Percentiles rank a stretch among this genome's conserved stretches.
These are phyloP conservation scores for Parietaria judaica DNA, from an alignment of 306 rosid species.

Conservation along the genomic window DNA sequence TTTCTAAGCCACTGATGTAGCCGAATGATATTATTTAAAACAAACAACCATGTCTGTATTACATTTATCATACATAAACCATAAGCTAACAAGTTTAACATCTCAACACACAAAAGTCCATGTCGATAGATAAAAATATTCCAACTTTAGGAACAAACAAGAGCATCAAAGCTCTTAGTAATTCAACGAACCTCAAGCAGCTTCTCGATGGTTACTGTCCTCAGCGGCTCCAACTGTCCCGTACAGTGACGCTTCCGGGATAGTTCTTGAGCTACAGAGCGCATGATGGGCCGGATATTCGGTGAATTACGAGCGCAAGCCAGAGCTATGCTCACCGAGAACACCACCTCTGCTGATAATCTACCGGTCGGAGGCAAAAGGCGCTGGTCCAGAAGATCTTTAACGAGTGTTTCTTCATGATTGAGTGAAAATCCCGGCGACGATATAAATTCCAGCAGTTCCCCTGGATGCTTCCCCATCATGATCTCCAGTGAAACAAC, in stretches of 20 bases:
- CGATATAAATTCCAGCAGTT: conserved; percentile 20
- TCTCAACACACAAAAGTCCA: too few species aligned
- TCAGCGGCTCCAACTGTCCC: conserved; percentile 19
- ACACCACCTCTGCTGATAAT: conserved; percentile 26
- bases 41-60: too few species aligned
- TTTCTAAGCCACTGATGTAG: too few species aligned
- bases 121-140: too few species aligned
- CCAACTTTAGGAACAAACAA: too few species aligned
- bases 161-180: too few species aligned
- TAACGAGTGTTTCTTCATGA: conserved; percentile 19
- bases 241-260: conserved; percentile 30
- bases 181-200: too few species aligned
- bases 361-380: conserved; percentile 27
- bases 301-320: conserved; percentile 42
- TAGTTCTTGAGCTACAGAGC: conserved; percentile 51
- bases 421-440: conserved; percentile 5
- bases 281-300: conserved; percentile 60
- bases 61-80: too few species aligned
- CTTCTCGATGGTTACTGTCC: conserved; percentile 21
- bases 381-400: conserved; percentile 41
- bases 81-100: too few species aligned
- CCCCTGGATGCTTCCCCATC: conserved; percentile 66
- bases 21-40: too few species aligned
- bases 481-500: conserved; percentile 45
- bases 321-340: conserved; percentile 35